Conservation (phyloP, 768 basidiomycete species). For the Boletus reticuloceps region DNA sequence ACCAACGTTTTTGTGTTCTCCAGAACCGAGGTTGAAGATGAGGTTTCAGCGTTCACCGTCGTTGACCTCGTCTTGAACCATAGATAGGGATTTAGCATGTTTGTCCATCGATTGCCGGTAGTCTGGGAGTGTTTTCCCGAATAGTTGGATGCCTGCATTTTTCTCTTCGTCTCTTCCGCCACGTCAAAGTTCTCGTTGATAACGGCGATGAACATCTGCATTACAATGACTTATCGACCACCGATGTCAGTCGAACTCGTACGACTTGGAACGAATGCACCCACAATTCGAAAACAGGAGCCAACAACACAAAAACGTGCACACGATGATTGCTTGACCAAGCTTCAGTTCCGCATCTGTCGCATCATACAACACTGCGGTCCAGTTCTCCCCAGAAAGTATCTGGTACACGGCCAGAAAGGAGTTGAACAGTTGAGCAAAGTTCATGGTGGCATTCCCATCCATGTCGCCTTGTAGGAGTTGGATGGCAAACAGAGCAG, state of each 20-base stretch:
- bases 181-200: slow-evolving; percentile 95
- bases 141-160: slow-evolving; percentile 72
- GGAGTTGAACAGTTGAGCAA: slow-evolving; percentile 77
- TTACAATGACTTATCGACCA: slow-evolving; percentile 65
- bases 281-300: slow-evolving; percentile 88
- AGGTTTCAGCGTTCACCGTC: slow-evolving; percentile 63
- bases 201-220: slow-evolving; percentile 97
- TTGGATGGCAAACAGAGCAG: slow-evolving; percentile 80
- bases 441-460: slow-evolving; percentile 57
- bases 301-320: slow-evolving; percentile 79
- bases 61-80: slow-evolving; percentile 74
- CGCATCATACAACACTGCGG: slow-evolving; percentile 64
- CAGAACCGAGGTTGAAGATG: slow-evolving; percentile 73
- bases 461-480: slow-evolving; percentile 81
- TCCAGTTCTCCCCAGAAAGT: slow-evolving; percentile 95
- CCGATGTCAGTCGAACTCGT: background rate
- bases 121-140: slow-evolving; percentile 57
- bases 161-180: slow-evolving; percentile 86
- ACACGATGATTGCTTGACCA: slow-evolving; percentile 67
- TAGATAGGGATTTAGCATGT: slow-evolving; percentile 82
- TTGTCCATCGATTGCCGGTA: slow-evolving; percentile 57
- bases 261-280: slow-evolving; percentile 24
- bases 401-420: slow-evolving; percentile 88
- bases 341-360: slow-evolving; percentile 58
- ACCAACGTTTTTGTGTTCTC: slow-evolving; percentile 77